phyloP scores from a whole-genome alignment of 192 early-diverging fungal species.

The Kickxella alabastrina region DNA sequence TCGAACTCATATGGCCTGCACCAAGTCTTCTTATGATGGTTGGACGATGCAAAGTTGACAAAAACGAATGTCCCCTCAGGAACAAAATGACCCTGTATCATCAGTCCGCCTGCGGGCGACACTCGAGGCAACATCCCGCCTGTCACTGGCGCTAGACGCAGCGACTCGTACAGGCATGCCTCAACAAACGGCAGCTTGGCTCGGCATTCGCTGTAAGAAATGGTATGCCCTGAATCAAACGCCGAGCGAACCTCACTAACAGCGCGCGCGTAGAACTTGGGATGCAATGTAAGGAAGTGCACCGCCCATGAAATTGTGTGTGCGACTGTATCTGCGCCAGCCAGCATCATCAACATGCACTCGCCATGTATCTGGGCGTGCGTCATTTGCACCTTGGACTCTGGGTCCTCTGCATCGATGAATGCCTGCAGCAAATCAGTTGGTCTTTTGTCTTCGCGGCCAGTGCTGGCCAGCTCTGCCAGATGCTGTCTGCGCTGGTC shows the following conservation, averaged over 20 bases:
- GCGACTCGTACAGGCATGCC: slow-evolving; percentile 35
- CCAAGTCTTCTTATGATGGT: slow-evolving; percentile 31
- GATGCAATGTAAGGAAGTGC: slow-evolving; percentile 32
- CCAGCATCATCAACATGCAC: slow-evolving; percentile 43
- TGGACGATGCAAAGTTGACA: slow-evolving; percentile 28
- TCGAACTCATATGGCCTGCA: slow-evolving; percentile 19
- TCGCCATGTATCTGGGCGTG: slow-evolving; percentile 42
- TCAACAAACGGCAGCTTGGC: slow-evolving; percentile 33
- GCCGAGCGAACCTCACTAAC: slow-evolving; percentile 23
- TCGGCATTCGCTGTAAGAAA: slow-evolving; percentile 22
- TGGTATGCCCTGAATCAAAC: slow-evolving; percentile 10
- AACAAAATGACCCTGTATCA: slow-evolving; percentile 23
- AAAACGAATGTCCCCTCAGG: slow-evolving; percentile 20
- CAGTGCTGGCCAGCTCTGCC: background rate
- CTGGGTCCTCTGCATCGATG: slow-evolving; percentile 47
- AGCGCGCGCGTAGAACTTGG: slow-evolving; percentile 11
- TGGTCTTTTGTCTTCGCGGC: slow-evolving; percentile 4
- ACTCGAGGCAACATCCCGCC: slow-evolving; percentile 23
- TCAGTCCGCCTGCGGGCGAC: slow-evolving; percentile 22
- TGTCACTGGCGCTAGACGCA: slow-evolving; percentile 38
- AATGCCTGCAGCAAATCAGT: slow-evolving; percentile 45
- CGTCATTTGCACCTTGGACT: slow-evolving; percentile 40
- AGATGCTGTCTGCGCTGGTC: slow-evolving; percentile 11
- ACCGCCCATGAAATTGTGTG: slow-evolving; percentile 41
- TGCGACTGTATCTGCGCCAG: slow-evolving; percentile 28